These are phyloP conservation scores for Aspergillus incahuasiensis DNA, from an alignment of 495 filamentous ascomycete genomes.

Conservation along the genomic window DNA sequence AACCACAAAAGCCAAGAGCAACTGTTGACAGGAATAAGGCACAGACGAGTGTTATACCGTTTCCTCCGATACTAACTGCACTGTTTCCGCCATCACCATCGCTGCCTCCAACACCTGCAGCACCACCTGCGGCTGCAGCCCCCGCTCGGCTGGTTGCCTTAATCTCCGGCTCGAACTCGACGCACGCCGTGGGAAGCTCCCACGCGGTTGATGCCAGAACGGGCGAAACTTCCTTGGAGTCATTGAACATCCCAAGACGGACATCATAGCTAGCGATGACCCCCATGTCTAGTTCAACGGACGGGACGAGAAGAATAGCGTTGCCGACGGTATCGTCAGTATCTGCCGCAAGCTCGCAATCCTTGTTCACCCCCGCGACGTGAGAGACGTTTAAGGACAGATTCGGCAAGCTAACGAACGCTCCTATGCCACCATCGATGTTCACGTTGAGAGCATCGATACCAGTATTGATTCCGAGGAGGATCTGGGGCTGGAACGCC, in stretches of 20 bases:
- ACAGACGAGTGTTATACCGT: neutral
- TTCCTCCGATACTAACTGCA: neutral
- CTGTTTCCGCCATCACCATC: neutral
- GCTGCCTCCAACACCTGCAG: neutral
- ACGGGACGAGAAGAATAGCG: conserved; percentile 17
- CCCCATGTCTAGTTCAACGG: conserved; percentile 18
- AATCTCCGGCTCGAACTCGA: conserved; percentile 16
- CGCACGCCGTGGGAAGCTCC: conserved; percentile 19
- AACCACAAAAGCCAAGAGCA: conserved; percentile 5
- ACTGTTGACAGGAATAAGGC: neutral
- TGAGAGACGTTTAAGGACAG: conserved; percentile 17
- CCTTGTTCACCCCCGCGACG: conserved; percentile 13
- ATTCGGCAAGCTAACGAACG: conserved; percentile 22
- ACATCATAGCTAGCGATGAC: conserved; percentile 17
- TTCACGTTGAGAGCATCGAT: neutral
- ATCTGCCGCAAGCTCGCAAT: conserved; percentile 15
- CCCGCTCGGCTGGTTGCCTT: neutral
- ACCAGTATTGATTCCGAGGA: conserved; percentile 21
- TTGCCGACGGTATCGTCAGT: conserved; percentile 9
- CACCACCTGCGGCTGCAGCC: neutral
- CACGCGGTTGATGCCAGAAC: conserved; percentile 8
- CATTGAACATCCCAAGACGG: neutral
- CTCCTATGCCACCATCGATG: conserved; percentile 18
- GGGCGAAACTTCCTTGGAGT: neutral
- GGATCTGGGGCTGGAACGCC: conserved; percentile 23